phyloP scores from a whole-genome alignment of 2,329 filamentous ascomycete genomes.

The Dactylonectria estremocensis region DNA sequence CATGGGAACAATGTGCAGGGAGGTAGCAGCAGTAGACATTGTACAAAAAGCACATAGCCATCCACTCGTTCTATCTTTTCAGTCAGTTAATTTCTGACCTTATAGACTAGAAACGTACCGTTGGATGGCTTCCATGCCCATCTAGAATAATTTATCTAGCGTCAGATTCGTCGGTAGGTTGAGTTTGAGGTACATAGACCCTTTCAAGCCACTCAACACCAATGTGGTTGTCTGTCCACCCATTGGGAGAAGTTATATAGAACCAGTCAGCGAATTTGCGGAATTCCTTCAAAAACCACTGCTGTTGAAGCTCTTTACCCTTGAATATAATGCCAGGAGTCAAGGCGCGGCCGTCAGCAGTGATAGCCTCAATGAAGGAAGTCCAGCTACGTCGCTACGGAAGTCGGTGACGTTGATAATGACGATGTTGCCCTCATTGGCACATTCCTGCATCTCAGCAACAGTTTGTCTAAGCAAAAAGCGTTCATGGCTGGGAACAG shows the following conservation, averaged over 20 bases:
- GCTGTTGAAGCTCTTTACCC: no score
- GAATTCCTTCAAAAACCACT: background rate
- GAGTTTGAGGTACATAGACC: no score
- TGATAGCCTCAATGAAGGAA: no score
- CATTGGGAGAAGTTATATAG: slow-evolving; percentile 1
- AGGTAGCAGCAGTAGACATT: slow-evolving; percentile 28
- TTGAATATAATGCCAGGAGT: no score
- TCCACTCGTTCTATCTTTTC: slow-evolving; percentile 9
- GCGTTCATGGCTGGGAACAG: no score
- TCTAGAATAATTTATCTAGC: no score
- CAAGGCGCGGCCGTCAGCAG: no score
- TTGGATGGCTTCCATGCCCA: slow-evolving; percentile 9
- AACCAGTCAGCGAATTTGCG: background rate
- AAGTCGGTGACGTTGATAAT: no score
- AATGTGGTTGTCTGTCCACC: background rate
- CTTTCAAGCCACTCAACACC: slow-evolving; percentile 5
- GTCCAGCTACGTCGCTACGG: no score
- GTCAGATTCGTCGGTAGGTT: no score
- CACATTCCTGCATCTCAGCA: background rate
- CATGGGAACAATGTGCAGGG: slow-evolving; percentile 23
- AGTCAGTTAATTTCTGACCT: background rate
- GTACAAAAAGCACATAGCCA: slow-evolving; percentile 19
- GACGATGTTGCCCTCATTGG: no score
- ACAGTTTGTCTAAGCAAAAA: background rate
- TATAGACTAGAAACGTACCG: background rate